Conservation (phyloP, 805 yeast species). For the Starmera amethionina region DNA sequence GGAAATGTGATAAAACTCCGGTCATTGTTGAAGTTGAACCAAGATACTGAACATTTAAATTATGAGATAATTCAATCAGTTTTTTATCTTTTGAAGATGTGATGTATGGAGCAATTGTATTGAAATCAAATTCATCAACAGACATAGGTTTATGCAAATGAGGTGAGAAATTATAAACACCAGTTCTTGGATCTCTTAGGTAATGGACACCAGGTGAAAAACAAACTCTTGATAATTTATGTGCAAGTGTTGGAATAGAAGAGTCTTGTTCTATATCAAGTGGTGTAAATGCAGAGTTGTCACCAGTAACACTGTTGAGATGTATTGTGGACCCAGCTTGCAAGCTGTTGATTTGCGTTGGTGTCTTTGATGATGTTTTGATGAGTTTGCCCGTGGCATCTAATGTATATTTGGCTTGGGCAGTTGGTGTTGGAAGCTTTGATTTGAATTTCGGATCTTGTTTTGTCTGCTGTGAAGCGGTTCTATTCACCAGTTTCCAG, state of each 20-base stretch:
- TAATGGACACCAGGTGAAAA: conserved; percentile 78
- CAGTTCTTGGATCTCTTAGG: conserved; percentile 67
- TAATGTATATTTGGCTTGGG: too few relatives aligned
- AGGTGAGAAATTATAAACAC: conserved; percentile 60
- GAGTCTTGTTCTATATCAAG: conserved; percentile 5
- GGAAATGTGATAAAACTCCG: conserved; percentile 60
- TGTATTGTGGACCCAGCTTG: too few relatives aligned
- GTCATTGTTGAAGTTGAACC: conserved; percentile 92
- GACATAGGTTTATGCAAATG: conserved; percentile 49
- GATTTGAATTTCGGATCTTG: too few relatives aligned
- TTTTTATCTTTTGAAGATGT: conserved; percentile 57
- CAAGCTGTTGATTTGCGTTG: too few relatives aligned
- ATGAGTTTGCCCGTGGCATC: too few relatives aligned
- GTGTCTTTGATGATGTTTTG: too few relatives aligned
- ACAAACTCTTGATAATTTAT: conserved; percentile 59
- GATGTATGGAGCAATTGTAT: conserved; percentile 43
- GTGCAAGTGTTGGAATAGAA: conserved; percentile 44
- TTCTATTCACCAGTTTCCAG: too few relatives aligned
- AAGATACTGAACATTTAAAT: conserved; percentile 29
- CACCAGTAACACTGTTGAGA: too few relatives aligned
- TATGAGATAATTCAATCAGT: conserved; percentile 38
- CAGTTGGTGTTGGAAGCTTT: too few relatives aligned
- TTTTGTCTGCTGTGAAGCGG: too few relatives aligned
- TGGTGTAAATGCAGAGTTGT: conserved; percentile 3
- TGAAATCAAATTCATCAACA: conserved; percentile 57